Evolutionary conservation across 768 basidiomycete species (phyloP).

Genomic region (Tulasnella sp.): DNA sequence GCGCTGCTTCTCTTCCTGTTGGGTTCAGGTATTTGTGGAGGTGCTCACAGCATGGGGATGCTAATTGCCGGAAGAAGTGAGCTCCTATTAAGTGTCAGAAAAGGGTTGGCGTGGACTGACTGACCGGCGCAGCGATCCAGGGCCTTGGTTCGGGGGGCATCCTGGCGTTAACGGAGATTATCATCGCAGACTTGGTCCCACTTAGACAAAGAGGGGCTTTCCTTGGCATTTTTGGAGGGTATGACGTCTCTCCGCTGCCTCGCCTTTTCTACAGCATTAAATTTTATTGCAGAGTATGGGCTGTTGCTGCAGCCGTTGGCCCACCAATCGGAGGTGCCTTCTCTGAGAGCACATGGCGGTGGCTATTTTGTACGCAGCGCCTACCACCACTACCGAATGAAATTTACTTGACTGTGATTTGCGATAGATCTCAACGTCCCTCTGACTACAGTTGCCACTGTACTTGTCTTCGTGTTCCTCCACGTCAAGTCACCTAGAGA

Average conservation of each 20-base stretch:
- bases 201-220: constrained; percentile 39
- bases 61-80: constrained; percentile 32
- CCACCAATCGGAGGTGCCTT: constrained; percentile 35
- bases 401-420: not conserved
- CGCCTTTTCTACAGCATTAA: constrained; percentile 20
- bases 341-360: constrained; percentile 33
- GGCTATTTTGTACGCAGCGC: constrained; percentile 44
- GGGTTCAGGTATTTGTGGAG: constrained; percentile 37
- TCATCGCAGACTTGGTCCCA: constrained; percentile 42
- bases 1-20: constrained; percentile 33
- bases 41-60: constrained; percentile 36
- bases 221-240: constrained; percentile 6
- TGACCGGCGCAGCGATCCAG: constrained; percentile 26
- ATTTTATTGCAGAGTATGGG: constrained; percentile 32
- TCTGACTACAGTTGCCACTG: constrained; percentile 30
- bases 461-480: constrained; percentile 31
- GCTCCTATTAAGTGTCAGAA: not conserved
- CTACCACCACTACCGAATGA: too few species aligned
- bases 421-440: constrained; percentile 38
- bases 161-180: constrained; percentile 34
- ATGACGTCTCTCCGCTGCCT: too few species aligned
- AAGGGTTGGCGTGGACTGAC: not conserved
- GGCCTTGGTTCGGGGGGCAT: constrained; percentile 37
- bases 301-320: constrained; percentile 31
- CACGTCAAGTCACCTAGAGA: constrained; percentile 33